Base-by-base conservation (phyloP, 768 basidiomycete genomes). In the Termitomyces sp. region DNA sequence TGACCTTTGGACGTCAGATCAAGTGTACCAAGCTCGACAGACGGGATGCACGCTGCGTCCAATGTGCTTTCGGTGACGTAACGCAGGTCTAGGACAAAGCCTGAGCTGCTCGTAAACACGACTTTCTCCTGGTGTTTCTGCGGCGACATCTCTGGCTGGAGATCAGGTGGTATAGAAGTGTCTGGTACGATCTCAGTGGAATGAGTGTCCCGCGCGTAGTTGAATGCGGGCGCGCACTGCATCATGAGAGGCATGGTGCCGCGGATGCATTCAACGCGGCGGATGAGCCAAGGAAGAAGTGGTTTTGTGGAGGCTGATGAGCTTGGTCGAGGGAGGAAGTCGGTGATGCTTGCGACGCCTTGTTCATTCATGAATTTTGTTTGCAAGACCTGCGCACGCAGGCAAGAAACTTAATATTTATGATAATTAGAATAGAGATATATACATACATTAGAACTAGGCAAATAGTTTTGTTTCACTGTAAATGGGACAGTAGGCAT, bases 151-250 rank as follows among this genome's bases (percentile, higher is more conserved):
- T 34, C n/a, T 15, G 22, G 34, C 4, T 43, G 17, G 34, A 14
- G 2, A 5, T 10, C 19, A 19, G 56, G 50, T 1, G 56, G 65
- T 19, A 70, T 61, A 34, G 64, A 66, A 37, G 72, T 70, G 63
- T 86, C 83, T 17, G 72, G 64, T 52, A 83, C 60, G 60, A 84
- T 74, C 28, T 76, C 67, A 1, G 88, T 88, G 8, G 76, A 80
- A 68, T 98, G 96, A 2, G 75, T 47, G 46, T 84, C 79, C 12
- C 88, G 79, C 0, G 93, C 94, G 63, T 99, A 99, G 69, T 97
- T 87, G 82, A 99, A 99, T 0, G 94, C 96, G 0, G 96, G 96
- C 0, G 92, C 93, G 63, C 92, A 94, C 72, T 98, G 91, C 69
- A 98, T 79, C 55, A 82, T 77, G 51, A 96, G 75, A 0, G 90